phyloP scores from a whole-genome alignment of 768 basidiomycete species.

The Mycena crocata region DNA sequence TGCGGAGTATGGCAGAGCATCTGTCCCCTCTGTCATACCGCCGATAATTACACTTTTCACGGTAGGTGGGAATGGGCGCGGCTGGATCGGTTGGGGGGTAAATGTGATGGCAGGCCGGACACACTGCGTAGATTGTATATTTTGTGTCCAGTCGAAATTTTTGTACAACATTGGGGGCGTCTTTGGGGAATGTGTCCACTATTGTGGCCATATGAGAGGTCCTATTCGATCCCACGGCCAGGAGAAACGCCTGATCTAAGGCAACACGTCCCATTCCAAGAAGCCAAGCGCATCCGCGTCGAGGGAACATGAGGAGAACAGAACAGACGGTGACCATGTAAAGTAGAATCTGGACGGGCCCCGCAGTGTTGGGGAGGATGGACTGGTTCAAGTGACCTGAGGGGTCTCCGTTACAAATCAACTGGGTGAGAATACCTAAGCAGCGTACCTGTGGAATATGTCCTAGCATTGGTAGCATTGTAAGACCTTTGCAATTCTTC shows the following conservation, averaged over 20 bases:
- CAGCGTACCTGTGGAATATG: too few relatives aligned
- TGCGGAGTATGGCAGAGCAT: neutral
- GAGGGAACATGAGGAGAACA: neutral
- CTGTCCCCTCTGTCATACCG: neutral
- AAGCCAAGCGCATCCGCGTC: slow-evolving; percentile 2
- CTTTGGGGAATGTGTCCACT: neutral
- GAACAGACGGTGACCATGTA: neutral
- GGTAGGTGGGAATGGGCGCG: too few relatives aligned
- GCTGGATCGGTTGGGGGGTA: neutral
- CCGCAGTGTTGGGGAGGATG: too few relatives aligned
- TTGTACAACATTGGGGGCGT: neutral
- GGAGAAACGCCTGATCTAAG: neutral
- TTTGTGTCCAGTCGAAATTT: neutral
- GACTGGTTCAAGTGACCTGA: too few relatives aligned
- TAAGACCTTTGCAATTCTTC: too few relatives aligned
- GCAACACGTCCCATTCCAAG: neutral
- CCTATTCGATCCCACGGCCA: too few relatives aligned
- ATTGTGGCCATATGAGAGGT: neutral
- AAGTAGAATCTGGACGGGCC: too few relatives aligned
- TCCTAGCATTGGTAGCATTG: too few relatives aligned
- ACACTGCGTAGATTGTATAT: neutral
- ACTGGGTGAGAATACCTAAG: too few relatives aligned
- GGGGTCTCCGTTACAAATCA: too few relatives aligned
- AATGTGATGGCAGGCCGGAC: neutral
- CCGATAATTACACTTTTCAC: neutral